Evolutionary conservation across 495 filamentous ascomycete species (phyloP).

Genomic region (Penicillium angulare): DNA sequence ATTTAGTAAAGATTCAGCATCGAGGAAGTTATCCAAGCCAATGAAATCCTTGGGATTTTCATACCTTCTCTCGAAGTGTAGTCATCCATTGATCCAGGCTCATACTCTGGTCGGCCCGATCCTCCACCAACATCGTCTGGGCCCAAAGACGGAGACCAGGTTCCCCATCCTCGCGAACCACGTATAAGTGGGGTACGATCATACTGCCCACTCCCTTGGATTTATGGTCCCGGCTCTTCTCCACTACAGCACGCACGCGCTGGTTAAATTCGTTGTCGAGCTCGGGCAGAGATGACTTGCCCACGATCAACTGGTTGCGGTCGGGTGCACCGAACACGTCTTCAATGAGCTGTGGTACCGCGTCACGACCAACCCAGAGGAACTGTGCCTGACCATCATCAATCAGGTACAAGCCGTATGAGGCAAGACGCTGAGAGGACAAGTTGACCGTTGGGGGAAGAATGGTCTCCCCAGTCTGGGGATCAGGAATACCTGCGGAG

Average conservation of each 20-base stretch:
- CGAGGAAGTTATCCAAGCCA: neutral
- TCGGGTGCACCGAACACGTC: slow-evolving; percentile 90
- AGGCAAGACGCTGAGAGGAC: slow-evolving; percentile 81
- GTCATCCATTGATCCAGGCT: slow-evolving; percentile 94
- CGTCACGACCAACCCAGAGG: slow-evolving; percentile 92
- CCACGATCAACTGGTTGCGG: slow-evolving; percentile 78
- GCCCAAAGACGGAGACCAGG: slow-evolving; percentile 95
- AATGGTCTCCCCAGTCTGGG: slow-evolving; percentile 79
- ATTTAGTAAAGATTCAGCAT: slow-evolving; percentile 1
- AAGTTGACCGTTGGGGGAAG: slow-evolving; percentile 85
- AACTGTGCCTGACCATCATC: slow-evolving; percentile 98
- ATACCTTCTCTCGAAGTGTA: slow-evolving; percentile 91
- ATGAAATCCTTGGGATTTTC: slow-evolving; percentile 27
- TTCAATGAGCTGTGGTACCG: slow-evolving; percentile 79
- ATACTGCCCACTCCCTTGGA: slow-evolving; percentile 87
- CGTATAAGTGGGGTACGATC: slow-evolving; percentile 84
- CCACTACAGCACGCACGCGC: slow-evolving; percentile 80
- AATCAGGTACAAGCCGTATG: slow-evolving; percentile 94
- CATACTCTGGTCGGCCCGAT: slow-evolving; percentile 88
- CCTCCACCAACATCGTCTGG: slow-evolving; percentile 92
- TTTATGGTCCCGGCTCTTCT: slow-evolving; percentile 87
- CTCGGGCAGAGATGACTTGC: slow-evolving; percentile 81
- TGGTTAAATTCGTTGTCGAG: slow-evolving; percentile 97
- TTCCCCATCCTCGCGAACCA: slow-evolving; percentile 94
- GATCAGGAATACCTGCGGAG: slow-evolving; percentile 79